Base-by-base conservation (phyloP, 23 red algal genomes). In the Chondrus crispus region DNA sequence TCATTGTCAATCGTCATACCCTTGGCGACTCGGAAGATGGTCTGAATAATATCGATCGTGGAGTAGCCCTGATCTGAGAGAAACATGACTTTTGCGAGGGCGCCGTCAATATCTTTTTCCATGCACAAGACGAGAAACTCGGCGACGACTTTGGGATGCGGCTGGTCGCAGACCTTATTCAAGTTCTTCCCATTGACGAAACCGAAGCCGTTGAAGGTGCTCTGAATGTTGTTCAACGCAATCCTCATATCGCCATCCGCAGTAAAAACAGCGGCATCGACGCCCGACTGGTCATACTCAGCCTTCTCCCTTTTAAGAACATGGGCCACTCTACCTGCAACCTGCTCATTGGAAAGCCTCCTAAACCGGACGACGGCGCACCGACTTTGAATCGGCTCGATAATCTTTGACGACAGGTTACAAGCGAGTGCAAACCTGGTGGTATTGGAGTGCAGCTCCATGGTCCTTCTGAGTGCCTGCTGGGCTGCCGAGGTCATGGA, bases 201-300 rank as follows among this genome's bases (percentile, higher is more conserved):
- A 12, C 97, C 97, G 76, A 98, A 98, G 43, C 97, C 97, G 62
- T 92, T 83, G n/a, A 83, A 71, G 30, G 97, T 94, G 49, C 90
- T 80, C 72, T 98, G 97, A 19, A 74, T 75, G 82, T 96, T 96
- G 81, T 98, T 98, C 37, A 98, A 90, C 11, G 97, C 97, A 24
- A 94, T 92, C 6, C 97, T 85, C 97, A 98, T 96, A 71, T 98
- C 97, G 8, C 97, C 97, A 33, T 98, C 97, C 14, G 97, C 97
- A 32, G 93, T 96, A 72, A 98, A 98, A 57, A 98, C 89, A 38
- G 95, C 81, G 24, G 97, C 93, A 32, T 96, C 90, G 55, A 96
- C 62, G 18, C 97, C 97, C 9, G 62, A 62, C 5, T 89, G 51
- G 37, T 98, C 97, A 40, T 85, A 93, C 13, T 55, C 26, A 29